Conservation (phyloP, 1,284 basidiomycete species). For the Dichomitus squalens region DNA sequence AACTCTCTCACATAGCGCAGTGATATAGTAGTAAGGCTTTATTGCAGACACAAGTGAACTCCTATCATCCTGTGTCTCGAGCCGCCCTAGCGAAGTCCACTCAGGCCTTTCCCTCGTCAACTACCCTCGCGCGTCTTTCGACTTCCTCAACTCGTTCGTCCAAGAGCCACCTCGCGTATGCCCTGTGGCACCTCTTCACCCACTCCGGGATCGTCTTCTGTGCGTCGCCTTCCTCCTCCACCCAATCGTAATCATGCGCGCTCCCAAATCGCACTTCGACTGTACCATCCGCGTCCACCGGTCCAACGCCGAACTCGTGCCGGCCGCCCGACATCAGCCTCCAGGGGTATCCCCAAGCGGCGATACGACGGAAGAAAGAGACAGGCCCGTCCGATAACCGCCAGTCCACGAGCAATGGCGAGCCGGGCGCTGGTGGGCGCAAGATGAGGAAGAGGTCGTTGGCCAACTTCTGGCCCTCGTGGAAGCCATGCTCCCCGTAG, state of each 20-base stretch:
- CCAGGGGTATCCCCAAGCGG: constrained; percentile 20
- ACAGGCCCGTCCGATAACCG: constrained; percentile 1
- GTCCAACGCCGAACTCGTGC: constrained; percentile 16
- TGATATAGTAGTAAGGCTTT: too few species aligned
- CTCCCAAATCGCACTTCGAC: constrained; percentile 17
- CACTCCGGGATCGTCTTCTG: constrained; percentile 22
- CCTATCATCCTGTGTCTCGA: too few species aligned
- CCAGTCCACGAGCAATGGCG: constrained; percentile 16
- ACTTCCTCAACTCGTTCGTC: constrained; percentile 17
- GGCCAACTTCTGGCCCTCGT: constrained; percentile 7
- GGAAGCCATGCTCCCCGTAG: constrained; percentile 16
- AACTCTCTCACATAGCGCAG: too few species aligned
- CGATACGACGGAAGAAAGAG: constrained; percentile 17
- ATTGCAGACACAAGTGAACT: too few species aligned
- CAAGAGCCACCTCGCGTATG: constrained; percentile 19
- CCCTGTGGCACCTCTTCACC: constrained; percentile 13
- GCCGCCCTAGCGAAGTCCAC: too few species aligned
- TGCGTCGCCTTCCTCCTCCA: constrained; percentile 12
- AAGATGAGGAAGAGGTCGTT: constrained; percentile 5
- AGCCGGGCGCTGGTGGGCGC: constrained; percentile 1
- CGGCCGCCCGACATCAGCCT: constrained; percentile 21
- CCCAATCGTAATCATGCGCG: constrained; percentile 19
- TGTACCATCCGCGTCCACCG: constrained; percentile 11
- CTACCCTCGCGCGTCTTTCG: not conserved
- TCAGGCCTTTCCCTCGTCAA: not conserved